Conservation (phyloP, 2,329 filamentous ascomycete species). For the Alternaria viburni region DNA sequence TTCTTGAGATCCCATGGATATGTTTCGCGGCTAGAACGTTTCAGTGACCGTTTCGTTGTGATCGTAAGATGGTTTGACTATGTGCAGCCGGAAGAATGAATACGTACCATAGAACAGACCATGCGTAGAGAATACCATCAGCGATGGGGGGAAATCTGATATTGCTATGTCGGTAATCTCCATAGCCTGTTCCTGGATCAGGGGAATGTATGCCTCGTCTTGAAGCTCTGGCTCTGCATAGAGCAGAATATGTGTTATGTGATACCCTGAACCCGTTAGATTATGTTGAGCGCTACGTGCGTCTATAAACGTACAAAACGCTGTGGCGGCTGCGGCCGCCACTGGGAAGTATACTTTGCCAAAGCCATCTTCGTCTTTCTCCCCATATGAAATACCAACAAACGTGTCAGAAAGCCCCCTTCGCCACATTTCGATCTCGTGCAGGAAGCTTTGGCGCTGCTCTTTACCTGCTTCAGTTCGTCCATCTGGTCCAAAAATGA, state of each 20-base stretch:
- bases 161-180: constrained; percentile 39
- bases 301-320: constrained; percentile 25
- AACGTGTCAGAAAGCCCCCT: constrained; percentile 35
- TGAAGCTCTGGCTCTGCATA: constrained; percentile 40
- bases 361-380: constrained; percentile 40
- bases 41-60: not conserved
- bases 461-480: constrained; percentile 15
- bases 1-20: constrained; percentile 39
- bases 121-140: constrained; percentile 42
- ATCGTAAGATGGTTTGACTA: not conserved
- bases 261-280: constrained; percentile 28
- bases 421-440: constrained; percentile 39
- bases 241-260: constrained; percentile 39
- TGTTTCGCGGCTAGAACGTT: constrained; percentile 40
- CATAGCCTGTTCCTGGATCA: constrained; percentile 41
- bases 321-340: constrained; percentile 35
- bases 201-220: constrained; percentile 29
- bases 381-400: constrained; percentile 40
- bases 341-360: constrained; percentile 41
- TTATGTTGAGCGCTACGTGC: not conserved
- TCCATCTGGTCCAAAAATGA: constrained; percentile 33
- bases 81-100: not conserved
- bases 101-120: constrained; percentile 40
- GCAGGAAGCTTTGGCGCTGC: constrained; percentile 30
- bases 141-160: constrained; percentile 40